Percentiles rank a stretch among this genome's conserved stretches.
phyloP scores from a whole-genome alignment of 2,329 filamentous ascomycete genomes.

The Verruconis gallopava region DNA sequence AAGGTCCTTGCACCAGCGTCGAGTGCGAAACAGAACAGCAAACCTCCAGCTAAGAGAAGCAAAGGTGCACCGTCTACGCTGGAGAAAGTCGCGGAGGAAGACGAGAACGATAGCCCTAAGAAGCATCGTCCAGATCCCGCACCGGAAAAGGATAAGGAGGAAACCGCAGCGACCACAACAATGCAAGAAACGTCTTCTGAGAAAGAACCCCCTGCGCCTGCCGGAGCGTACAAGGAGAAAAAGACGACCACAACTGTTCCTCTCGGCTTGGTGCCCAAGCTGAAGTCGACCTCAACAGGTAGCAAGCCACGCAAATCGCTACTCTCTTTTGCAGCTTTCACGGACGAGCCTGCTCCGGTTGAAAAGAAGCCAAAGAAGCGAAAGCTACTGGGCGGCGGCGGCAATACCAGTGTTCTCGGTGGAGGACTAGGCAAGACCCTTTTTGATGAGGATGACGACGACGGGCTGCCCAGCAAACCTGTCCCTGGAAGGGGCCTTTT shows the following conservation, averaged over 20 bases:
- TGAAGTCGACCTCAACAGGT: conserved; percentile 16
- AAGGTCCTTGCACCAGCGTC: conserved; percentile 32
- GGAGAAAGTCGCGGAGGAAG: conserved; percentile 33
- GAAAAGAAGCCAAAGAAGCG: conserved; percentile 35
- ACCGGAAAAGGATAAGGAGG: conserved; percentile 15
- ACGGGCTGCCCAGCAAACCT: conserved; percentile 20
- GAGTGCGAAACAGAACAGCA: conserved; percentile 32
- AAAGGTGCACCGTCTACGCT: conserved; percentile 25
- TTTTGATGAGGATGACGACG: conserved; percentile 55
- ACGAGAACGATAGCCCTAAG: conserved; percentile 22
- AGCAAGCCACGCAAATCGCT: conserved; percentile 31
- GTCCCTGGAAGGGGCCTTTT: conserved; percentile 24
- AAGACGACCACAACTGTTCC: conserved; percentile 7
- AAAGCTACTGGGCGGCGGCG: conserved; percentile 48
- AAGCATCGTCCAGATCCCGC: conserved; percentile 17
- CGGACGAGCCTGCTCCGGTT: conserved; percentile 25
- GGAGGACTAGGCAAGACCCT: conserved; percentile 47
- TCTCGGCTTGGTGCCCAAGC: conserved; percentile 20
- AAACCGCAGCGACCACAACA: conserved; percentile 18
- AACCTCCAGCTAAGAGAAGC: conserved; percentile 20
- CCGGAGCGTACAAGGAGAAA: conserved; percentile 11
- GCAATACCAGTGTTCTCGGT: conserved; percentile 5
- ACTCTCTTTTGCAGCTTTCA: conserved; percentile 31
- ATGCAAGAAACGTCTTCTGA: conserved; percentile 24
- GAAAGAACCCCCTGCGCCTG: conserved; percentile 11